Evolutionary conservation across 345 rosid species (phyloP).

Genomic region (Laguncularia racemosa): DNA sequence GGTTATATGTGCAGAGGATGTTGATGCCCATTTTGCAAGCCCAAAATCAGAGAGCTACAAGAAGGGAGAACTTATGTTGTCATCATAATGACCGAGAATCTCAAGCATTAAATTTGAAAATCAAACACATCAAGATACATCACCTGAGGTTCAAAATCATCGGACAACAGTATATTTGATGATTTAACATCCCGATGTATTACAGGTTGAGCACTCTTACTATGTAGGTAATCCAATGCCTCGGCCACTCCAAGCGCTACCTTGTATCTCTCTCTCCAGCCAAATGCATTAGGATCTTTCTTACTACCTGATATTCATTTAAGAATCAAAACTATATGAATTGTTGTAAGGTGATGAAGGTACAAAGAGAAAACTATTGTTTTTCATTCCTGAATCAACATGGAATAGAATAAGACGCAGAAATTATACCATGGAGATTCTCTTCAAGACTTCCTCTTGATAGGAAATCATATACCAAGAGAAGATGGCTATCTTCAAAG

Average conservation of each 20-base stretch:
- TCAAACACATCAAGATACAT: not conserved
- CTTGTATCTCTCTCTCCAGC: constrained; percentile 74
- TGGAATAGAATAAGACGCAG: not conserved
- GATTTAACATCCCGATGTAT: constrained; percentile 98
- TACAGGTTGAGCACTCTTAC: constrained; percentile 42
- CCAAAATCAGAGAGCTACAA: constrained; percentile 94
- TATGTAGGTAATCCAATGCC: constrained; percentile 82
- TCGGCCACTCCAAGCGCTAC: constrained; percentile 92
- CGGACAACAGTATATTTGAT: constrained; percentile 76
- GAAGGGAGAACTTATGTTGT: not conserved
- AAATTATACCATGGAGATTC: constrained; percentile 71
- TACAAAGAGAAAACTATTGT: too few relatives aligned
- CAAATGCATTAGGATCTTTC: constrained; percentile 48
- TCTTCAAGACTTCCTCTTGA: constrained; percentile 94
- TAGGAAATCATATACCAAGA: constrained; percentile 76
- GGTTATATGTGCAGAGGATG: constrained; percentile 47
- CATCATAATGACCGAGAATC: constrained; percentile 2
- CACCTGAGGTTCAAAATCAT: constrained; percentile 95
- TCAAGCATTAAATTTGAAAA: not conserved
- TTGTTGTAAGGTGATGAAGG: too few relatives aligned
- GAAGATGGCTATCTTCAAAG: constrained; percentile 55
- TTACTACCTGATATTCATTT: constrained; percentile 40
- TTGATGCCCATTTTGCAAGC: constrained; percentile 69
- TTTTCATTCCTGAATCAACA: not conserved
- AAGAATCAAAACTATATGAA: not conserved